phyloP scores from a whole-genome alignment of 2,329 filamentous ascomycete genomes.

The Scytalidium lignicola region DNA sequence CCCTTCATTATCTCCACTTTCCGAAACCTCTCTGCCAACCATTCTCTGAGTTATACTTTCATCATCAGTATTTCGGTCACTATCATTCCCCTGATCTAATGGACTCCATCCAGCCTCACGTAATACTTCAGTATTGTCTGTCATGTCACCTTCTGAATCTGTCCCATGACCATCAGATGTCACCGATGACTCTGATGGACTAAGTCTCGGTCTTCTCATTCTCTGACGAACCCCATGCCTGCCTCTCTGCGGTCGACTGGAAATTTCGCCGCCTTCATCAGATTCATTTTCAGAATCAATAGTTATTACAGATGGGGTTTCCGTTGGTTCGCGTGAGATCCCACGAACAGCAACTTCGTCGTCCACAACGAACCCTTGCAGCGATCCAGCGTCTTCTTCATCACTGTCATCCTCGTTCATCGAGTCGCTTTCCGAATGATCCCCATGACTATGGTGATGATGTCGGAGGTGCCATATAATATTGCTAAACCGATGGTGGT shows the following conservation, averaged over 20 bases:
- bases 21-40: constrained; percentile 16
- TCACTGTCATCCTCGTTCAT: constrained; percentile 3
- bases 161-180: not conserved
- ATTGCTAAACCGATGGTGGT: not conserved
- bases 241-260: constrained; percentile 9
- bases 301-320: not conserved
- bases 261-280: constrained; percentile 25
- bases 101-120: constrained; percentile 27
- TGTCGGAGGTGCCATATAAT: not conserved
- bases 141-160: constrained; percentile 22
- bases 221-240: not conserved
- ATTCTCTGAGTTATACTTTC: constrained; percentile 25
- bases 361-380: constrained; percentile 23
- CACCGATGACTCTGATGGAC: constrained; percentile 3
- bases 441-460: constrained; percentile 6
- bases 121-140: constrained; percentile 18
- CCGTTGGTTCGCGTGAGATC: not conserved
- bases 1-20: constrained; percentile 18
- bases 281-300: constrained; percentile 23
- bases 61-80: constrained; percentile 18
- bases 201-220: not conserved
- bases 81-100: constrained; percentile 26
- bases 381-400: constrained; percentile 23
- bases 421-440: not conserved
- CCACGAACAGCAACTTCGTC: constrained; percentile 18